Conservation (phyloP, 192 early-diverging fungal genomes). For the Backusella tarrabulga region DNA sequence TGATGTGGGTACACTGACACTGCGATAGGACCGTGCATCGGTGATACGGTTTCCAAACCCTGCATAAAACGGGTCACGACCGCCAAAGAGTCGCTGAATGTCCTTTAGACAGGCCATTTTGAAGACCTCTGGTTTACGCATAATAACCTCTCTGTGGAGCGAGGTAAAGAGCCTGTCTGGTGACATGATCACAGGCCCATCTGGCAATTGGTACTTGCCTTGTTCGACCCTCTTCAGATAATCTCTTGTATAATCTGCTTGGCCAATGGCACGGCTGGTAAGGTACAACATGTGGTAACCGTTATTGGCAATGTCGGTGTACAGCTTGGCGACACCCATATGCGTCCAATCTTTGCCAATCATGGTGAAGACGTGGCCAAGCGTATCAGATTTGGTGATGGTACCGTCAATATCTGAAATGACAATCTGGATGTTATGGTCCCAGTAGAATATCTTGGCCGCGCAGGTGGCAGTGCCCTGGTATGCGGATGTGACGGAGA, state of each 20-base stretch:
- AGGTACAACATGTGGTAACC: conserved; percentile 95
- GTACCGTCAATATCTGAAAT: conserved; percentile 99
- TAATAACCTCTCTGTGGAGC: conserved; percentile 94
- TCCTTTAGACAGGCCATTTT: conserved; percentile 95
- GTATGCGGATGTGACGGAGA: conserved; percentile 76
- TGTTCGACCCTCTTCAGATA: conserved; percentile 91
- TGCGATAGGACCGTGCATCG: conserved; percentile 86
- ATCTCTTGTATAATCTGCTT: conserved; percentile 85
- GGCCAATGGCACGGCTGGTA: conserved; percentile 94
- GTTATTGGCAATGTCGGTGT: conserved; percentile 90
- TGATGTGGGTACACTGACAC: conserved; percentile 88
- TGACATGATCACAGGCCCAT: conserved; percentile 94
- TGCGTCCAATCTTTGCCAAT: conserved; percentile 99
- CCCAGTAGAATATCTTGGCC: conserved; percentile 90
- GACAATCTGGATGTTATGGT: conserved; percentile 79
- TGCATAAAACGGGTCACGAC: conserved; percentile 86
- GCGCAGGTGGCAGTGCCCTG: conserved; percentile 77
- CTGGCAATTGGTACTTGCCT: conserved; percentile 81
- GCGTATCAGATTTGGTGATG: conserved; percentile 95
- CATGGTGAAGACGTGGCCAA: conserved; percentile 97
- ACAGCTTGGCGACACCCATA: conserved; percentile 94
- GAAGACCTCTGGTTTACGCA: conserved; percentile 92
- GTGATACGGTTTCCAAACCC: conserved; percentile 97
- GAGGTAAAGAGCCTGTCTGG: conserved; percentile 91
- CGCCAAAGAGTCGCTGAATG: conserved; percentile 84